Evolutionary conservation across 1,139 yeast genomes (phyloP), one percentile per base, ranked within the genome.

Genomic region (Sugiyamaella neomexicana): DNA sequence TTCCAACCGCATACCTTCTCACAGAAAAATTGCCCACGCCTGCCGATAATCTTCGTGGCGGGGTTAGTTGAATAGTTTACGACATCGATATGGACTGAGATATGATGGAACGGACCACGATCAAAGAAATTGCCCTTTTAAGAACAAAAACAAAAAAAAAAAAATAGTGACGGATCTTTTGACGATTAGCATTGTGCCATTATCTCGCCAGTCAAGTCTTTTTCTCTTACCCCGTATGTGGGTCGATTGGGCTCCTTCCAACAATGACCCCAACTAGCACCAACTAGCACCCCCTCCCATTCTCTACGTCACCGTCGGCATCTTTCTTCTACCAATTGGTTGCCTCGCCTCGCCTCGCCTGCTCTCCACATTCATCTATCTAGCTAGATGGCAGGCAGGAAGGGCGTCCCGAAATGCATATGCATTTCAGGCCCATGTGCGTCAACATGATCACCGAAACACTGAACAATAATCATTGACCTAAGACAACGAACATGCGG

Each of bases 71-170:
- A 20, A 20, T 20, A n/a, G n/a, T n/a, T n/a, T n/a, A n/a, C n/a
- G 25, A 20, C 25, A 20, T 20, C 25, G 25, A 20, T 20, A n/a
- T n/a, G n/a, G 25, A 25, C 27, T 42, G 15, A 42, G 46, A 42
- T 25, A 27, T 42, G 37, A 42, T 27, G 44, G 46, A 42, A 42
- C 46, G 46, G 25, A 20, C 25, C 5, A 20, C 25, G 5, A 20
- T 20, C 3, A 20, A 20, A 20, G 25, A 20, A 20, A 20, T 20
- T 20, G 25, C 25, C 25, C 25, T 20, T 5, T 20, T 20, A 27
- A 41, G 37, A 25, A 27, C 25, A 41, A 5, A 32, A 32, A 8
- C 5, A 13, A 8, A 32, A 32, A 32, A 9, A 32, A 10, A 32
- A 32, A 32, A 32, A 32, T 10, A 32, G 37, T n/a, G 12, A 10